These are phyloP conservation scores for Xylona heveae DNA, from an alignment of 495 filamentous ascomycete species.

Conservation along the genomic window DNA sequence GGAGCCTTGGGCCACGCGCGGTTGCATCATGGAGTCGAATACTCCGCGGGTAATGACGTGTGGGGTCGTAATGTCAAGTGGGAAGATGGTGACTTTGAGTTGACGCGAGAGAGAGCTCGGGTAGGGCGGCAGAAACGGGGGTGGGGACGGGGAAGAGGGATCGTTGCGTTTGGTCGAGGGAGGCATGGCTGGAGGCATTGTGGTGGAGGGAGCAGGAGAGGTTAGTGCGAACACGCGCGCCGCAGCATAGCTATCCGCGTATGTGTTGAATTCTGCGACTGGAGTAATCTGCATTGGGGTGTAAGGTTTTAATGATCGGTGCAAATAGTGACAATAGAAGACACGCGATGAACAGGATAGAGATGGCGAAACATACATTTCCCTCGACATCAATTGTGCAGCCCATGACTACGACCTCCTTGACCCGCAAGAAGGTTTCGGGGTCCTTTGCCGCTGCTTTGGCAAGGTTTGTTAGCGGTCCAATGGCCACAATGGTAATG, in stretches of 20 bases:
- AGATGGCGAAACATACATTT: conserved; percentile 41
- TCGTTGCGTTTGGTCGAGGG: conserved; percentile 10
- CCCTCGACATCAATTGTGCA: conserved; percentile 61
- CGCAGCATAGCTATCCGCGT: conserved; percentile 63
- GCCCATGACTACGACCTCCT: conserved; percentile 93
- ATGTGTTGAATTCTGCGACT: conserved; percentile 65
- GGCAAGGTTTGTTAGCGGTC: conserved; percentile 80
- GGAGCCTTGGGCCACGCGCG: conserved; percentile 30
- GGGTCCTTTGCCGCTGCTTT: conserved; percentile 69
- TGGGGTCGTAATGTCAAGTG: conserved; percentile 68
- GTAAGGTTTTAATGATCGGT: not conserved
- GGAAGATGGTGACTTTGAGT: conserved; percentile 62
- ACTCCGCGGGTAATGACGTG: conserved; percentile 42
- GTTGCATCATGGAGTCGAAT: conserved; percentile 32
- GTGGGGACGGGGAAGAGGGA: too few relatives aligned
- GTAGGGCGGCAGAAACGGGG: conserved; percentile 34
- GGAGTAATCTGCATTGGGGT: conserved; percentile 33
- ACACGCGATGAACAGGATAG: conserved; percentile 2
- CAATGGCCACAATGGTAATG: conserved; percentile 74
- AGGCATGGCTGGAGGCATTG: conserved; percentile 38
- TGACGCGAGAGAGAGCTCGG: conserved; percentile 37
- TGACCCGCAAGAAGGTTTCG: conserved; percentile 66
- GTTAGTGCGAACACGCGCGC: conserved; percentile 82
- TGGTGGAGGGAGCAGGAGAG: conserved; percentile 45
- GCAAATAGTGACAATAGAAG: conserved; percentile 4